phyloP scores from a whole-genome alignment of 78 protist species.

The Dictyostelium brefeldianum region DNA sequence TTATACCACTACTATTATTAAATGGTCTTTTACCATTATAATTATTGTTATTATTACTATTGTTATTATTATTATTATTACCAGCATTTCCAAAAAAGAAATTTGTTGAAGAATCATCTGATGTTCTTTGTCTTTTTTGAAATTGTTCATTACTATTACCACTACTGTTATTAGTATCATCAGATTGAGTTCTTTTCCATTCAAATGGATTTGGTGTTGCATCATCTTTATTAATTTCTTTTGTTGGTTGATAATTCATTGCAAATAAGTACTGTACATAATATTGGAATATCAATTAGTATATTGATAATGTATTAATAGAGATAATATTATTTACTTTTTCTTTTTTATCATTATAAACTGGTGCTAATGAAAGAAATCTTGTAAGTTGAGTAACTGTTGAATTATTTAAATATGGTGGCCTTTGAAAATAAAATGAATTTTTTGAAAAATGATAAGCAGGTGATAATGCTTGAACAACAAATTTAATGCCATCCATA shows the following conservation, averaged over 20 bases:
- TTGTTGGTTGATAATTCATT: slow-evolving; percentile 72
- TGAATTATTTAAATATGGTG: slow-evolving; percentile 33
- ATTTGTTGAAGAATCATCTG: background rate
- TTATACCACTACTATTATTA: background rate
- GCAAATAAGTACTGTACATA: slow-evolving; percentile 45
- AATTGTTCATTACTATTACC: background rate
- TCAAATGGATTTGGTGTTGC: slow-evolving; percentile 57
- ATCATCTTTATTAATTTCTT: slow-evolving; percentile 35
- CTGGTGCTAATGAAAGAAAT: slow-evolving; percentile 61
- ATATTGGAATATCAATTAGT: too few relatives aligned
- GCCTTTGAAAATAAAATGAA: slow-evolving; percentile 41
- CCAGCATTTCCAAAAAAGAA: slow-evolving; percentile 12
- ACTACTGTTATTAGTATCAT: background rate
- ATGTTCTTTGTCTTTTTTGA: slow-evolving; percentile 21
- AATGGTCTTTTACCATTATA: background rate
- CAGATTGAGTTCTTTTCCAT: background rate
- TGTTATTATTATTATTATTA: background rate
- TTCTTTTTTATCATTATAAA: slow-evolving; percentile 53
- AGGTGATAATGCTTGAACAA: slow-evolving; percentile 7
- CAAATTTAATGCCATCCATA: slow-evolving; percentile 52
- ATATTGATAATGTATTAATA: too few relatives aligned
- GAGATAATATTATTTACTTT: background rate
- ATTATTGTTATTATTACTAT: background rate
- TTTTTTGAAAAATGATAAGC: slow-evolving; percentile 73
- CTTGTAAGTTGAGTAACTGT: slow-evolving; percentile 30